Evolutionary conservation across 225 moss, liverwort and hornwort genomes (phyloP), one percentile per base, ranked within the genome.

Genomic region (Sphagnum contortum): DNA sequence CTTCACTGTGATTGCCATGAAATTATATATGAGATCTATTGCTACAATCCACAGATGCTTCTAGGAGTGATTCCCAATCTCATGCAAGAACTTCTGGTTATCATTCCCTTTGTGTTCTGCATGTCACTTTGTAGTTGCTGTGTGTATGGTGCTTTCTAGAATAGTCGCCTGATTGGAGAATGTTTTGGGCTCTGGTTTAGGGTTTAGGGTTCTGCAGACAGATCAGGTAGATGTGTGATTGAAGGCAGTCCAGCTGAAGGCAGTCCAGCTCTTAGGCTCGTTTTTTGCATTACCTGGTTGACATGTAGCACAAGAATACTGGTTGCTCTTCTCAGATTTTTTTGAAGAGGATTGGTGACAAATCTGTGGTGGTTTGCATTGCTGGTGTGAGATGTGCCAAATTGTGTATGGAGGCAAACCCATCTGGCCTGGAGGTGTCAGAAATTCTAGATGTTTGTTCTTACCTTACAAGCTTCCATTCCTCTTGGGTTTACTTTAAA

Each of bases 71-170:
- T 91, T 63, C 98, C 89, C 14, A 89, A 79, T 70, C 71, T 98
- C 50, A 91, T 85, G 4, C 85, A 87, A 67, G 93, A 98, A 78
- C 83, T 98, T 64, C 76, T 73, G 90, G 98, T 93, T 79, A 13
- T 62, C 68, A n/a, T n/a, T n/a, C n/a, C n/a, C n/a, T n/a, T n/a
- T n/a, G n/a, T n/a, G n/a, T n/a, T n/a, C n/a, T n/a, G n/a, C n/a
- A n/a, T n/a, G n/a, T 78, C 54, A 3, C 7, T 50, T 49, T 48
- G 61, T 10, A 48, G 47, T 7, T 71, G 57, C n/a, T n/a, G n/a
- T n/a, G n/a, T n/a, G n/a, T n/a, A n/a, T n/a, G n/a, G n/a, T n/a
- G n/a, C n/a, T n/a, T n/a, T n/a, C n/a, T n/a, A n/a, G n/a, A n/a
- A n/a, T n/a, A n/a, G n/a, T n/a, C n/a, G n/a, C n/a, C n/a, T n/a